Percentiles rank a stretch among this genome's conserved stretches.
phyloP scores from a whole-genome alignment of 768 basidiomycete genomes.

The Lactifluus pinguis region DNA sequence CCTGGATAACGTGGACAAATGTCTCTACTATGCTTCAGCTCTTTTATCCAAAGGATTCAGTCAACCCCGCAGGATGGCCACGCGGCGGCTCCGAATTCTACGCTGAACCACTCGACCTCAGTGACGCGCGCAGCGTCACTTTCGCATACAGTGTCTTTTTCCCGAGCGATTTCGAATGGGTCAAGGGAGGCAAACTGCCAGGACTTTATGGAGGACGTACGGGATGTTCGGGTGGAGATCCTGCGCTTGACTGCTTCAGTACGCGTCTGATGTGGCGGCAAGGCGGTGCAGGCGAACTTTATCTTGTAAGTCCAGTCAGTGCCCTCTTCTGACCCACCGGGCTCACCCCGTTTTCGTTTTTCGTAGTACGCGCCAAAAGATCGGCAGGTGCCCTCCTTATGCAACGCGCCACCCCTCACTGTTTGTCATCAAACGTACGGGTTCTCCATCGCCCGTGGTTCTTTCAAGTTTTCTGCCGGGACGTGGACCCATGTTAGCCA shows the following conservation, averaged over 20 bases:
- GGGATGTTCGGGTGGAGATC: constrained; percentile 64
- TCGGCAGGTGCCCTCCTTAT: constrained; percentile 52
- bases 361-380: constrained; percentile 67
- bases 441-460: constrained; percentile 64
- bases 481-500: constrained; percentile 68
- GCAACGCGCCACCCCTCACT: constrained; percentile 45
- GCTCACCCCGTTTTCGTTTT: not conserved
- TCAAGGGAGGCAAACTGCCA: constrained; percentile 76
- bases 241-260: constrained; percentile 70
- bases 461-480: constrained; percentile 53
- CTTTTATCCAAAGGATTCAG: constrained; percentile 57
- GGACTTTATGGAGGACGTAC: constrained; percentile 66
- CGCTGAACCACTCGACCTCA: constrained; percentile 38
- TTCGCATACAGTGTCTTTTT: constrained; percentile 72
- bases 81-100: constrained; percentile 70
- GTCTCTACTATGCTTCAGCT: constrained; percentile 45
- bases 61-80: constrained; percentile 51
- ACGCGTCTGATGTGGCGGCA: constrained; percentile 79
- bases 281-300: constrained; percentile 63
- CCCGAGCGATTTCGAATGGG: constrained; percentile 64
- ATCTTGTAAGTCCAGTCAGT: constrained; percentile 37
- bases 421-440: constrained; percentile 62
- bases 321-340: not conserved
- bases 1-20: constrained; percentile 24
- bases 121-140: constrained; percentile 42